Evolutionary conservation across 2,329 filamentous ascomycete genomes (phyloP).

Genomic region (Calycina marina): DNA sequence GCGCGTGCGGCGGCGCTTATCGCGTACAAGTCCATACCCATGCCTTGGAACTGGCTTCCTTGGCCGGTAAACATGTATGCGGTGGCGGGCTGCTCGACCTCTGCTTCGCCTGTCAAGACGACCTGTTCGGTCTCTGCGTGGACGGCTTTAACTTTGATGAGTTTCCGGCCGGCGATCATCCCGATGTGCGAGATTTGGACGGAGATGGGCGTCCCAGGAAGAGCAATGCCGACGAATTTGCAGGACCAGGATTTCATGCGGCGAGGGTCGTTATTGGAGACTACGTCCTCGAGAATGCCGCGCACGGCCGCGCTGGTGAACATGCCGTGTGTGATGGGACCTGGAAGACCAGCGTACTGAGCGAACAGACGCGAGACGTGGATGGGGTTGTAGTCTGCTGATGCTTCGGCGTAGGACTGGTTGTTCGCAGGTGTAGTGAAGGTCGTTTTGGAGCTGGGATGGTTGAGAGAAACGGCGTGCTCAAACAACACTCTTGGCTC

Average conservation of each 20-base stretch:
- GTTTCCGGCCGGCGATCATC: constrained; percentile 24
- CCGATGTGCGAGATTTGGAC: constrained; percentile 22
- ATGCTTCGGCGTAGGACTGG: constrained; percentile 18
- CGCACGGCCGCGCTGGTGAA: constrained; percentile 21
- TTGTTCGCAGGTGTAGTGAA: constrained; percentile 7
- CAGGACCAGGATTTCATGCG: neutral
- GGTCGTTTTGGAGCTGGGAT: neutral
- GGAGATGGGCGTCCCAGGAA: constrained; percentile 22
- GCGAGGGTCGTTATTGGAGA: neutral
- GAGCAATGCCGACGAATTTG: constrained; percentile 18
- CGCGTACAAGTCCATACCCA: constrained; percentile 30
- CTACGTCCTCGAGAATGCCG: constrained; percentile 16
- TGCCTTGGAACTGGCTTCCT: constrained; percentile 25
- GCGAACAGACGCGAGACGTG: constrained; percentile 26
- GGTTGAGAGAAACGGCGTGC: constrained; percentile 83
- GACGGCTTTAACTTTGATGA: constrained; percentile 21
- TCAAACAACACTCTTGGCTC: constrained; percentile 96
- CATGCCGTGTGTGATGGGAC: constrained; percentile 29
- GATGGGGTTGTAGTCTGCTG: constrained; percentile 28
- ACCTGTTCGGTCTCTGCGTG: constrained; percentile 21
- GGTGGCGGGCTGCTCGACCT: constrained; percentile 21
- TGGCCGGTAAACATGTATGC: constrained; percentile 28
- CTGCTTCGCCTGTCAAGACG: constrained; percentile 25
- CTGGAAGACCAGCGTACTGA: constrained; percentile 23
- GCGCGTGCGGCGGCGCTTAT: constrained; percentile 18